Evolutionary conservation across 2,329 filamentous ascomycete genomes (phyloP).

Genomic region (Biscogniauxia marginata): DNA sequence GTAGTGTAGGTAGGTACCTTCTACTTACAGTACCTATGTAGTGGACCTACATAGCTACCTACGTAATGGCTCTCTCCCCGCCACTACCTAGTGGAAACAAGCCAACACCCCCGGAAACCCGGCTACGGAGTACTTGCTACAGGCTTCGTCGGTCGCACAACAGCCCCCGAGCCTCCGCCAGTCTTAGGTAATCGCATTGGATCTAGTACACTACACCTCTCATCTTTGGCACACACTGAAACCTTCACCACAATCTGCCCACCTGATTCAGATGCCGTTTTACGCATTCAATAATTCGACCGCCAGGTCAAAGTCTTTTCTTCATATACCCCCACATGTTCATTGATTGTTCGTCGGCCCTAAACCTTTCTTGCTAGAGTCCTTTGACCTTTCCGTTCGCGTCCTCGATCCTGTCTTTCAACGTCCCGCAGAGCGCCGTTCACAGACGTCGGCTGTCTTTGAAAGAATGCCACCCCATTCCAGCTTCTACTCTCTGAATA

Average conservation of each 20-base stretch:
- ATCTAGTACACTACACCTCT: not conserved
- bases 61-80: too few species aligned
- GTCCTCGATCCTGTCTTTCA: not conserved
- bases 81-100: too few species aligned
- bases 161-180: not conserved
- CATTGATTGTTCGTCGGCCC: conserved; percentile 9
- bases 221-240: not conserved
- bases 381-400: conserved; percentile 13
- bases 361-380: not conserved
- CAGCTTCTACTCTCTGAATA: conserved; percentile 19
- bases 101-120: not conserved
- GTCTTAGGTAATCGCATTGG: not conserved
- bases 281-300: conserved; percentile 6
- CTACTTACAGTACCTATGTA: too few species aligned
- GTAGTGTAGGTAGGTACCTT: too few species aligned
- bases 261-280: conserved; percentile 13
- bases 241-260: conserved; percentile 1
- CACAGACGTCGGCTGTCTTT: conserved; percentile 16
- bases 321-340: conserved; percentile 13
- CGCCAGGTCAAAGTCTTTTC: conserved; percentile 14
- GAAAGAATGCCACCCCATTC: conserved; percentile 32
- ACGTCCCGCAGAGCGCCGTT: conserved; percentile 13
- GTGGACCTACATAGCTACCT: not conserved
- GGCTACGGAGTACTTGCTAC: not conserved
- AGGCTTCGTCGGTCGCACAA: not conserved